These are phyloP conservation scores for Metschnikowia henanensis DNA, from an alignment of 805 yeast genomes.

Conservation along the genomic window DNA sequence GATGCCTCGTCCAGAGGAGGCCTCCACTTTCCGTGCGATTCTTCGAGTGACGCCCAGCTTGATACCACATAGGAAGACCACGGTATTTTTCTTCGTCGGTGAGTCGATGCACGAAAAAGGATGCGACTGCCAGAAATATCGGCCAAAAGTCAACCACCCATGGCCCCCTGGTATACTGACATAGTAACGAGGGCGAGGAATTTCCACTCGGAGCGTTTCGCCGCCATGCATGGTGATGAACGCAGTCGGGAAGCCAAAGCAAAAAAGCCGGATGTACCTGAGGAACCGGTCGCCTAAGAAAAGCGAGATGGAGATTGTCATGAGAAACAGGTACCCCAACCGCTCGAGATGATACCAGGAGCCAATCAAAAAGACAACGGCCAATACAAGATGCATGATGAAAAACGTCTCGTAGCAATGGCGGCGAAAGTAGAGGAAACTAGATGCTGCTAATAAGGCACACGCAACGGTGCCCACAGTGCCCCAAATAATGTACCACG, in stretches of 20 bases:
- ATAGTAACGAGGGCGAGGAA: conserved; percentile 50
- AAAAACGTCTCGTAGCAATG: conserved; percentile 56
- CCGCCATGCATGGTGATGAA: conserved; percentile 35
- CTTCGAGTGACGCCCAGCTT: conserved; percentile 58
- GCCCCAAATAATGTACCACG: conserved; percentile 31
- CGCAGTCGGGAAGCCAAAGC: conserved; percentile 39
- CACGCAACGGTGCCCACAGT: conserved; percentile 31
- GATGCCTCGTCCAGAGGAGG: conserved; percentile 28
- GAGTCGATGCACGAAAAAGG: conserved; percentile 62
- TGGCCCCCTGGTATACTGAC: conserved; percentile 53
- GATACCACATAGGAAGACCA: conserved; percentile 43
- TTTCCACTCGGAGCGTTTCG: conserved; percentile 46
- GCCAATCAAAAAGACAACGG: conserved; percentile 46
- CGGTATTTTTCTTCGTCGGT: conserved; percentile 34
- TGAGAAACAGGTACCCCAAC: conserved; percentile 37
- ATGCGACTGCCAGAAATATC: conserved; percentile 61
- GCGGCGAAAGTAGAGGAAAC: conserved; percentile 51
- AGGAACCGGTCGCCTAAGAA: conserved; percentile 42
- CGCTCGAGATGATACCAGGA: conserved; percentile 58
- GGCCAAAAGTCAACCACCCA: conserved; percentile 57
- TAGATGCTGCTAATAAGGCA: conserved; percentile 41
- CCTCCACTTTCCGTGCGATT: conserved; percentile 30
- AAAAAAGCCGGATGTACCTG: conserved; percentile 30
- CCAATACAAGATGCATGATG: conserved; percentile 39
- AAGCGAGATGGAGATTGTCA: conserved; percentile 31